A percentile compares a stretch with the other conserved stretches of the same genome.
phyloP scores from a whole-genome alignment of 306 rosid species.

The Prunus mongolica region DNA sequence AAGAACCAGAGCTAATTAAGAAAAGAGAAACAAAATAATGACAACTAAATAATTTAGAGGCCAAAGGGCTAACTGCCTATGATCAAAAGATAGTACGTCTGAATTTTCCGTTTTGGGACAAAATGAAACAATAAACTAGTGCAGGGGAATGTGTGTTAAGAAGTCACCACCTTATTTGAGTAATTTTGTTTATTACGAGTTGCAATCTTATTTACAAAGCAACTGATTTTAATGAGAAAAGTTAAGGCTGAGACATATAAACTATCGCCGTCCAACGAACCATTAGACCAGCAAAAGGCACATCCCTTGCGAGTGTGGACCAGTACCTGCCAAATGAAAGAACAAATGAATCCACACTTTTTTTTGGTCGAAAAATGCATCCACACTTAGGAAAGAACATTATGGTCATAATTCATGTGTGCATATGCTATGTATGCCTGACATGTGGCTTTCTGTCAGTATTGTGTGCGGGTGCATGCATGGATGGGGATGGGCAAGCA shows the following conservation, averaged over 20 bases:
- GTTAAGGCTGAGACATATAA: background rate
- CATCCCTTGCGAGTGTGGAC: constrained; percentile 88
- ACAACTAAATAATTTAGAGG: background rate
- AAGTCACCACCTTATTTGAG: background rate
- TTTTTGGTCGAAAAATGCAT: constrained; percentile 8
- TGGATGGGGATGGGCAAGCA: background rate
- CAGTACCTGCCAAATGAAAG: constrained; percentile 54
- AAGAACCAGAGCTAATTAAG: background rate
- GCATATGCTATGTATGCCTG: background rate
- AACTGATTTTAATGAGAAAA: background rate
- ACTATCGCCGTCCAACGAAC: constrained; percentile 26
- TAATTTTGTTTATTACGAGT: background rate
- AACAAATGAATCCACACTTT: constrained; percentile 20
- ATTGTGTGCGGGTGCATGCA: background rate
- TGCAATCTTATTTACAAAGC: background rate
- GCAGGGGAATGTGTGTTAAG: background rate
- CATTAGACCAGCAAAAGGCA: constrained; percentile 93
- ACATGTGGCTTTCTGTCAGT: background rate
- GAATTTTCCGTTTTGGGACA: background rate
- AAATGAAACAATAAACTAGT: background rate
- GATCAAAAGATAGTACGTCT: background rate
- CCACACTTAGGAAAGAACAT: constrained; percentile 9
- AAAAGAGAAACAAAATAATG: background rate
- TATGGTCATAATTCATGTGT: background rate
- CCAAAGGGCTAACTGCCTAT: background rate